Percentiles rank a stretch among this genome's conserved stretches.
These are phyloP conservation scores for Eimeria tenella DNA, from an alignment of 169 alveolate species.

Conservation along the genomic window DNA sequence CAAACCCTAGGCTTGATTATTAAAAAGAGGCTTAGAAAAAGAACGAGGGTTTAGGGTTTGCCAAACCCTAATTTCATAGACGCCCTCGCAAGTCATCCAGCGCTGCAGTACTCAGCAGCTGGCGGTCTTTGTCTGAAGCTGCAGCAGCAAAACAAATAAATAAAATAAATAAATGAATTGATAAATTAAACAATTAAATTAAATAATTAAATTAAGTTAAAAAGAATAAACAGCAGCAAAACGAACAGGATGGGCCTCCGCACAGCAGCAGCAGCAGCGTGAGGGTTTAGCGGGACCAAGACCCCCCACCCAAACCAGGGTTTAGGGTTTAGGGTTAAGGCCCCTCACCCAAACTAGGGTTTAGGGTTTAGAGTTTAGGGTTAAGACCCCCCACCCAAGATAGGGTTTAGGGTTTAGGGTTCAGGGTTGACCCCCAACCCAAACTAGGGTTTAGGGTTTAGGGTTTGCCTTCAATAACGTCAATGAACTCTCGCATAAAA, in stretches of 20 bases:
- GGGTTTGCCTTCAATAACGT: conserved; percentile 5
- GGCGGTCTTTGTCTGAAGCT: conserved; percentile 49
- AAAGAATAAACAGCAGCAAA: background rate
- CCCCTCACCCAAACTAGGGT: too few relatives aligned
- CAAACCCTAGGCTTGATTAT: background rate
- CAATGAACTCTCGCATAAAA: conserved; percentile 46
- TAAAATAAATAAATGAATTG: background rate
- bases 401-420: background rate
- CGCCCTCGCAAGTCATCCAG: conserved; percentile 55
- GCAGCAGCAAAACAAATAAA: conserved; percentile 3
- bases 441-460: too few relatives aligned
- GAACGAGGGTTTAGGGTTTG: background rate
- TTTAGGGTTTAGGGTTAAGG: background rate
- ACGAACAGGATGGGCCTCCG: background rate
- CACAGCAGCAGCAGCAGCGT: background rate
- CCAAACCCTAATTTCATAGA: conserved; percentile 30
- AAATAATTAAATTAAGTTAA: background rate
- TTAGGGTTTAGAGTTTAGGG: background rate
- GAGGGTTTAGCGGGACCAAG: too few relatives aligned
- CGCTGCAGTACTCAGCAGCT: conserved; percentile 63
- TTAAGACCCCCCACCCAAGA: too few relatives aligned
- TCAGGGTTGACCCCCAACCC: too few relatives aligned
- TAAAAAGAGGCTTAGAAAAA: background rate
- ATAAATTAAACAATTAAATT: too few relatives aligned
- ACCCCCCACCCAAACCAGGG: too few relatives aligned